These are phyloP conservation scores for Colletotrichum karsti DNA, from an alignment of 2,329 filamentous ascomycete genomes.

Conservation along the genomic window DNA sequence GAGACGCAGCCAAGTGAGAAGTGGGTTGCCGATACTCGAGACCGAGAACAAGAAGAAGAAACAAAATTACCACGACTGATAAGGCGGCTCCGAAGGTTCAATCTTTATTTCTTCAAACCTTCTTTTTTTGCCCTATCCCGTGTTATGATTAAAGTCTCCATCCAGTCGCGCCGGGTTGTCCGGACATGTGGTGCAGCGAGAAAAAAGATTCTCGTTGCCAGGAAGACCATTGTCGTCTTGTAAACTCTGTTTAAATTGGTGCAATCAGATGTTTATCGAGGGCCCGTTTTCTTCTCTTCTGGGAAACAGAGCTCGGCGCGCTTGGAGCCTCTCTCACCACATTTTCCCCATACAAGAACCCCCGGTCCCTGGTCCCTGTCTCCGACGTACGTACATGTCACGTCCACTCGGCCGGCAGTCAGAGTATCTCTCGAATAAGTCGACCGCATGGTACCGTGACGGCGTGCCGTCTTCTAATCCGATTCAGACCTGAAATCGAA, in stretches of 20 bases:
- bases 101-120: background rate
- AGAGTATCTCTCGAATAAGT: background rate
- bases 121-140: background rate
- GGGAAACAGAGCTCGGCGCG: background rate
- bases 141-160: background rate
- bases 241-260: slow-evolving; percentile 4
- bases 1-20: no score
- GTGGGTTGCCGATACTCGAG: background rate
- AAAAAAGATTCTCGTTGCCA: background rate
- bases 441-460: background rate
- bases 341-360: no score
- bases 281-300: background rate
- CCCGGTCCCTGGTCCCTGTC: background rate
- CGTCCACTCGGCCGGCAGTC: slow-evolving; percentile 2
- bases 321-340: background rate
- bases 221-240: background rate
- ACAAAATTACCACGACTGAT: background rate
- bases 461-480: background rate
- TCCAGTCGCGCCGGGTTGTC: background rate
- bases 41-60: background rate
- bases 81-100: background rate
- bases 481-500: background rate
- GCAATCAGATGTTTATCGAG: slow-evolving; percentile 6
- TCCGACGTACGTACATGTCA: background rate
- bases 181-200: background rate